Conservation (phyloP, 2,329 filamentous ascomycete species). For the Exserohilum rostratum region DNA sequence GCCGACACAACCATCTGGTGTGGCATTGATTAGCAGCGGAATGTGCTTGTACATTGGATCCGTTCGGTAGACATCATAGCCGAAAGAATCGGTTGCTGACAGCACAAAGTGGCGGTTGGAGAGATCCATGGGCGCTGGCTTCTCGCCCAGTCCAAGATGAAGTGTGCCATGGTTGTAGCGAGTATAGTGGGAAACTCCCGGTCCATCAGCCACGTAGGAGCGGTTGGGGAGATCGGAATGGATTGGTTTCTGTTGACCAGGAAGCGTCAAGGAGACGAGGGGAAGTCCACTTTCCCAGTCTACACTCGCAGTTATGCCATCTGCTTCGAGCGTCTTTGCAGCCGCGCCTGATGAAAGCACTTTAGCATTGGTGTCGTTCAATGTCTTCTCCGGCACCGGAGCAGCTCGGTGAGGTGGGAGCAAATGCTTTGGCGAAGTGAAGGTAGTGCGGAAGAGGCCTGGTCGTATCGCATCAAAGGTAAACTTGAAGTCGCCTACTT, state of each 20-base stretch:
- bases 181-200: conserved; percentile 69
- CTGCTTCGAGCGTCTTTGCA: conserved; percentile 55
- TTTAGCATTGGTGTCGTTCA: conserved; percentile 40
- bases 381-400: conserved; percentile 50
- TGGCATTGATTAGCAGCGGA: conserved; percentile 72
- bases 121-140: conserved; percentile 74
- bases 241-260: conserved; percentile 58
- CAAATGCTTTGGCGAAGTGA: conserved; percentile 66
- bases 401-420: conserved; percentile 70
- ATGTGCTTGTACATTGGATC: conserved; percentile 80
- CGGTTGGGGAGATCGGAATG: conserved; percentile 68
- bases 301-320: conserved; percentile 60
- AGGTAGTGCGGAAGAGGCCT: conserved; percentile 72
- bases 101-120: conserved; percentile 69
- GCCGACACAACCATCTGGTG: conserved; percentile 67
- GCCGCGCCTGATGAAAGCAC: conserved; percentile 43
- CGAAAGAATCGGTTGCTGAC: conserved; percentile 73
- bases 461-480: conserved; percentile 66
- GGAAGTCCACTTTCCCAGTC: conserved; percentile 66
- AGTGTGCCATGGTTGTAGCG: conserved; percentile 66
- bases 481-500: conserved; percentile 59
- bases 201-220: conserved; percentile 68
- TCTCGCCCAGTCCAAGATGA: conserved; percentile 74
- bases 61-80: conserved; percentile 72
- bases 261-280: conserved; percentile 60